Evolutionary conservation across 2,329 filamentous ascomycete genomes (phyloP).

Genomic region (Aulographum hederae): DNA sequence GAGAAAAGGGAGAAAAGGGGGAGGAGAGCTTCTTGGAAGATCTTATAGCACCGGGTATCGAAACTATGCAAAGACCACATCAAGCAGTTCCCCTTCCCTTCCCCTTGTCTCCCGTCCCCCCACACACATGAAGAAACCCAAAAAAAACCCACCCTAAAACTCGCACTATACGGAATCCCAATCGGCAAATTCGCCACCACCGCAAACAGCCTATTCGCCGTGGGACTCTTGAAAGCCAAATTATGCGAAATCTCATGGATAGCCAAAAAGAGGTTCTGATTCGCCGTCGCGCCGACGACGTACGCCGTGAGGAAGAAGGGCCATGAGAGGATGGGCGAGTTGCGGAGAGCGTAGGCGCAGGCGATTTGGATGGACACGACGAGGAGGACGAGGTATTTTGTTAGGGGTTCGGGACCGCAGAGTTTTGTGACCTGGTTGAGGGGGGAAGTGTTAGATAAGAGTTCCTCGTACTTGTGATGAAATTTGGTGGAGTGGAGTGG

Average conservation of each 20-base stretch:
- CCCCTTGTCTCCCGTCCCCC: too few relatives aligned
- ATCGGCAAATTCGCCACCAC: conserved; percentile 94
- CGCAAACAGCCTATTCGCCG: conserved; percentile 70
- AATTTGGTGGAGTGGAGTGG: conserved; percentile 1
- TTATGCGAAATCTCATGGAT: conserved; percentile 99
- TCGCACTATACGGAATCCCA: conserved; percentile 86
- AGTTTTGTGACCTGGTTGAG: conserved; percentile 68
- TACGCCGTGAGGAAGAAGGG: conserved; percentile 78
- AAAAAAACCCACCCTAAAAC: conserved; percentile 87
- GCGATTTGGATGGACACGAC: conserved; percentile 70
- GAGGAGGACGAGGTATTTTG: conserved; percentile 74
- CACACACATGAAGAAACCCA: too few relatives aligned
- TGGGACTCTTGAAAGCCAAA: conserved; percentile 67
- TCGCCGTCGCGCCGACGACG: conserved; percentile 80
- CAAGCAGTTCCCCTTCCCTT: too few relatives aligned
- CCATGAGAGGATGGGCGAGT: conserved; percentile 66
- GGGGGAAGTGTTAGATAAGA: neutral
- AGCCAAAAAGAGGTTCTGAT: conserved; percentile 95
- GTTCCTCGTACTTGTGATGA: neutral
- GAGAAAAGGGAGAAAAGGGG: conserved; percentile 1
- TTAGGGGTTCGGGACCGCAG: conserved; percentile 87
- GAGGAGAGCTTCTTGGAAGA: neutral
- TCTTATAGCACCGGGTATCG: neutral
- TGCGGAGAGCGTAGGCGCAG: conserved; percentile 58
- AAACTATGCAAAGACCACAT: neutral